Percentiles rank a stretch among this genome's conserved stretches.
These are phyloP conservation scores for Aureobasidium sp. DNA, from an alignment of 2,329 filamentous ascomycete genomes.

Conservation along the genomic window DNA sequence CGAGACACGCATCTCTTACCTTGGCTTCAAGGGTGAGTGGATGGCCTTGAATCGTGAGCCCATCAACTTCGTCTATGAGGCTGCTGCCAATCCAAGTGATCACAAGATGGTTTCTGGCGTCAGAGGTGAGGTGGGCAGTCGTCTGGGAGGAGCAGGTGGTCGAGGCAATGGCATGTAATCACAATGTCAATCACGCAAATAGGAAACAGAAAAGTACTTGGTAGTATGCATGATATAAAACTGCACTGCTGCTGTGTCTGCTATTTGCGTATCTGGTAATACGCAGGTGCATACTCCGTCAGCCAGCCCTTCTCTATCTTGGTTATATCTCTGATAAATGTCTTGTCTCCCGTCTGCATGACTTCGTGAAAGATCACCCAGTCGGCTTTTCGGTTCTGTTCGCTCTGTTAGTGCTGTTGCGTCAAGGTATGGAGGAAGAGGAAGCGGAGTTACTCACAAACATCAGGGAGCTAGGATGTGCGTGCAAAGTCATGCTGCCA, in stretches of 20 bases:
- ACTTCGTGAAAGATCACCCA: constrained; percentile 96
- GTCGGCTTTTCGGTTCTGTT: constrained; percentile 77
- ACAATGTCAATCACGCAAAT: neutral
- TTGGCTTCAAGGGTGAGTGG: constrained; percentile 93
- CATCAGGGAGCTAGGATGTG: constrained; percentile 87
- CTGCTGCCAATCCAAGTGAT: constrained; percentile 83
- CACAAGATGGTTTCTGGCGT: constrained; percentile 52
- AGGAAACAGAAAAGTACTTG: neutral
- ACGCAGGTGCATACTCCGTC: constrained; percentile 78
- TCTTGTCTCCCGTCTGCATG: constrained; percentile 81
- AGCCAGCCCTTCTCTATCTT: constrained; percentile 93
- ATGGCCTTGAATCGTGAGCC: constrained; percentile 80
- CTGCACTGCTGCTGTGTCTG: neutral
- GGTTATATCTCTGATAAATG: constrained; percentile 83
- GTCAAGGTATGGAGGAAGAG: neutral
- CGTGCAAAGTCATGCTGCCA: constrained; percentile 69
- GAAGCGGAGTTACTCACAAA: constrained; percentile 52
- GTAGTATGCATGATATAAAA: neutral
- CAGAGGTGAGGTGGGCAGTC: constrained; percentile 27
- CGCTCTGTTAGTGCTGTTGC: neutral
- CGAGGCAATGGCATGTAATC: constrained; percentile 15
- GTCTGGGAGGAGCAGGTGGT: constrained; percentile 26
- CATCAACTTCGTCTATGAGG: constrained; percentile 83
- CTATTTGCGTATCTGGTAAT: constrained; percentile 55
- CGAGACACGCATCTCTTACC: constrained; percentile 68